Base-by-base conservation (phyloP, 75 land plant species). In the Azolla pinnata region DNA sequence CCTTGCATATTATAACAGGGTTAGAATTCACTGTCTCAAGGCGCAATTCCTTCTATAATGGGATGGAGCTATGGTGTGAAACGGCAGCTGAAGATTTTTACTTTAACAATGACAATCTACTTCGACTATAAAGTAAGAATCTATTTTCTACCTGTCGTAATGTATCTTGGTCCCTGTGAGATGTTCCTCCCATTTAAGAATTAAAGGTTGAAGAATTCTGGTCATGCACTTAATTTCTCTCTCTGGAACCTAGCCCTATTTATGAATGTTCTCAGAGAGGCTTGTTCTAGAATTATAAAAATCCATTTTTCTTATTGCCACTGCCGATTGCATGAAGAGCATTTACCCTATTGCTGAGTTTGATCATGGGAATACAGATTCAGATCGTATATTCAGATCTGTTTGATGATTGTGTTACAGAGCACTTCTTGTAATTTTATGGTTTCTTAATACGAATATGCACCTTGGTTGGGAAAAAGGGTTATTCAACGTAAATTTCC, bases 61-160 rank as follows among this genome's bases (percentile, higher is more conserved):
- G 96, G 79, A 67, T 87, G 80, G 96, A 85, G 85, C 60, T 77
- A 47, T 69, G 67, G 64, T 14, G 74, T 62, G 64, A 55, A 57
- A 57, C 70, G 97, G 59, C 88, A 83, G 4, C 12, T 84, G 66
- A 89, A 66, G 65, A 83, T 90, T 5, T 90, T 90, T 56, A 63
- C 80, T 23, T 52, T 79, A 38, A 93, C 97, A 29, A n/a, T 87
- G 33, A 17, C 75, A 18, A 70, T 90, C 16, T 90, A 84, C 61
- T 55, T 87, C 12, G 97, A 90, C 59, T 90, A 90, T 44, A 90
- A 82, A 88, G 97, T 87, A 64, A 19, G 12, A 0, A 34, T 14
- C 26, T 2, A 1, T 35, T 9, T 29, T 40, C 52, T 27, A 23
- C 28, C 35, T 33, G 55, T 33, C 25, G 16, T 3, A 2, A 38